phyloP scores from a whole-genome alignment of 257 asterid species.

The Catharanthus roseus region DNA sequence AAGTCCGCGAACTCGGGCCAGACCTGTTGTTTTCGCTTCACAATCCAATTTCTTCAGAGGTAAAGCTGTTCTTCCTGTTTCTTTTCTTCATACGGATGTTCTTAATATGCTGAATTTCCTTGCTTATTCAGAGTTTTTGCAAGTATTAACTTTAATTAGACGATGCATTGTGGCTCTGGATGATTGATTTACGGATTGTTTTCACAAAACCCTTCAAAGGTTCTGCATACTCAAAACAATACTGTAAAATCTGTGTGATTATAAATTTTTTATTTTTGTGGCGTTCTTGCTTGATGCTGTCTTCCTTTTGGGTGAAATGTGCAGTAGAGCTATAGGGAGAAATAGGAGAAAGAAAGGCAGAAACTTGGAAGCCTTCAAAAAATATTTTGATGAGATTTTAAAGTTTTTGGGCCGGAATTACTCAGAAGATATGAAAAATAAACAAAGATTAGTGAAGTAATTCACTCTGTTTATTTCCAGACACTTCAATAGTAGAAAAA shows the following conservation, averaged over 20 bases:
- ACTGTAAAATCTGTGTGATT: background rate
- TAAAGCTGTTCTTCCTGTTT: slow-evolving; percentile 36
- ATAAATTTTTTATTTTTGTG: background rate
- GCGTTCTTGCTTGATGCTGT: too few relatives aligned
- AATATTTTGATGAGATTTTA: too few relatives aligned
- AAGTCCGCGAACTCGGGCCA: slow-evolving; percentile 22
- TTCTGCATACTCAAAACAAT: background rate
- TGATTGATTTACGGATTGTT: background rate
- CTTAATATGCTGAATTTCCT: background rate
- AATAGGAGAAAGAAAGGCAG: too few relatives aligned
- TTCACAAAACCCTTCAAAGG: background rate
- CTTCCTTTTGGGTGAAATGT: too few relatives aligned
- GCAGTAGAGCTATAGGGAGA: too few relatives aligned
- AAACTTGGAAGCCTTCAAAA: too few relatives aligned
- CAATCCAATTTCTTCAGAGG: slow-evolving; percentile 64
- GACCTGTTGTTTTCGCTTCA: slow-evolving; percentile 36
- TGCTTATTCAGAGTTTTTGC: background rate
- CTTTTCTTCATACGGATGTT: background rate
- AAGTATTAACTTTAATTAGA: background rate
- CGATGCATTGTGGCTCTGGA: background rate
- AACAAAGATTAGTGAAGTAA: too few relatives aligned
- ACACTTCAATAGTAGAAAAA: too few relatives aligned
- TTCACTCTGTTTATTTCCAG: too few relatives aligned
- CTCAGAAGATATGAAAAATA: too few relatives aligned
- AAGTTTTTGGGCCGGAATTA: too few relatives aligned